Conservation (phyloP, 1,139 yeast species). For the Geotrichum carabidarum region DNA sequence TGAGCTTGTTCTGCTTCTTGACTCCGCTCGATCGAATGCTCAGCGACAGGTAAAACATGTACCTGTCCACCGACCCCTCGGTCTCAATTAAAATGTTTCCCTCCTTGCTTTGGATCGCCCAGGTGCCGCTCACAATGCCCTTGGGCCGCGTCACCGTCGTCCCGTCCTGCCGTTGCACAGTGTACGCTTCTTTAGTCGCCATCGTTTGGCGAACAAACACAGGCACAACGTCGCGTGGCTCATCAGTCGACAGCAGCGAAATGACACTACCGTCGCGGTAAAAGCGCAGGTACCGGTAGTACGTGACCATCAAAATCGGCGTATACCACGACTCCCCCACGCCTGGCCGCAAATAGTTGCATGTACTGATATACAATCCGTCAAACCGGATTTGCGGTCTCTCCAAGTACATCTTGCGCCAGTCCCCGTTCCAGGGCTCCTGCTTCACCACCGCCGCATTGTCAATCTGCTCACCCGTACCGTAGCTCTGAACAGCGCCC, state of each 20-base stretch:
- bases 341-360: constrained; percentile 80
- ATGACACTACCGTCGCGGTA: constrained; percentile 69
- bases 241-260: constrained; percentile 27
- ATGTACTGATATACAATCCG: constrained; percentile 82
- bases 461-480: neutral
- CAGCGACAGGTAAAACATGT: constrained; percentile 58
- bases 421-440: constrained; percentile 29
- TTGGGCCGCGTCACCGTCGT: constrained; percentile 28
- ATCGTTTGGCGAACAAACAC: constrained; percentile 34
- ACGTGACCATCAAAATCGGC: constrained; percentile 79
- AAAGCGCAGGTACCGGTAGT: constrained; percentile 78
- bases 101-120: constrained; percentile 49
- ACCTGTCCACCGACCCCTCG: constrained; percentile 60
- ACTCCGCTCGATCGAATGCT: constrained; percentile 54
- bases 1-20: constrained; percentile 56
- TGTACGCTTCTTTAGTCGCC: constrained; percentile 8
- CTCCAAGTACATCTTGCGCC: constrained; percentile 40
- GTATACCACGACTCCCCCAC: constrained; percentile 65
- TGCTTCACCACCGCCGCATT: constrained; percentile 1
- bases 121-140: constrained; percentile 44
- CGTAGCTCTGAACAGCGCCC: constrained; percentile 6
- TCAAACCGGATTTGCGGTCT: constrained; percentile 72
- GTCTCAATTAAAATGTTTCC: constrained; percentile 50
- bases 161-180: constrained; percentile 25
- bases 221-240: constrained; percentile 39